These are phyloP conservation scores for Annulohypoxylon maeteangense DNA, from an alignment of 495 filamentous ascomycete species.

Conservation along the genomic window DNA sequence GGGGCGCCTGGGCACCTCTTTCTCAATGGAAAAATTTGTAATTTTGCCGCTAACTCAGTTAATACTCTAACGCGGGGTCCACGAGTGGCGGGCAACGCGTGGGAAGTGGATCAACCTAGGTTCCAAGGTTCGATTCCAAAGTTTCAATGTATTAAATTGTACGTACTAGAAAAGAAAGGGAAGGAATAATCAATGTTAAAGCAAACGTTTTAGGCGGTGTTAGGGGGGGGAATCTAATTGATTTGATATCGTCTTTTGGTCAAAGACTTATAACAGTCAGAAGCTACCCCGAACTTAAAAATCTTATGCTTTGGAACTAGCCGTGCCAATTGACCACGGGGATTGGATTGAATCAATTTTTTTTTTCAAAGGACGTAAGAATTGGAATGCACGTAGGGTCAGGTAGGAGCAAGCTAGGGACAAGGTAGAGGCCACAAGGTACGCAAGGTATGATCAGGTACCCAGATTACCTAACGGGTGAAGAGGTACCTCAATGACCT, in stretches of 20 bases:
- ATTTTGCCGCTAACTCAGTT: constrained; percentile 36
- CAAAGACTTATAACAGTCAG: constrained; percentile 8
- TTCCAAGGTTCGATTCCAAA: not conserved
- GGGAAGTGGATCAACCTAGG: constrained; percentile 26
- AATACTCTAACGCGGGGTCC: constrained; percentile 18
- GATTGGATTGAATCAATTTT: constrained; percentile 37
- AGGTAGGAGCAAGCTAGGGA: constrained; percentile 35
- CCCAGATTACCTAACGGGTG: constrained; percentile 34
- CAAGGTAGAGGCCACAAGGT: constrained; percentile 1
- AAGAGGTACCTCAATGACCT: constrained; percentile 4
- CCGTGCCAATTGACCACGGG: constrained; percentile 42
- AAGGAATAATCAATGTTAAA: not conserved
- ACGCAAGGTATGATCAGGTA: constrained; percentile 37
- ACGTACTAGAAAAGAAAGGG: constrained; percentile 7
- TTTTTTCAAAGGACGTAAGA: constrained; percentile 33
- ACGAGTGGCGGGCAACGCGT: constrained; percentile 27
- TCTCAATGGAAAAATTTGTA: constrained; percentile 32
- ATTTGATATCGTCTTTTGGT: not conserved
- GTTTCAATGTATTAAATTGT: constrained; percentile 3
- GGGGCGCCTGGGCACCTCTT: not conserved
- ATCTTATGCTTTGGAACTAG: constrained; percentile 2
- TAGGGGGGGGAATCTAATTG: not conserved
- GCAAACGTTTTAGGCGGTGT: not conserved
- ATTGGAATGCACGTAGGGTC: constrained; percentile 43
- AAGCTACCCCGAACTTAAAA: constrained; percentile 12